Percentiles rank a stretch among this genome's conserved stretches.
Conservation (phyloP, 2,329 filamentous ascomycete genomes). For the Boeremia exigua region DNA sequence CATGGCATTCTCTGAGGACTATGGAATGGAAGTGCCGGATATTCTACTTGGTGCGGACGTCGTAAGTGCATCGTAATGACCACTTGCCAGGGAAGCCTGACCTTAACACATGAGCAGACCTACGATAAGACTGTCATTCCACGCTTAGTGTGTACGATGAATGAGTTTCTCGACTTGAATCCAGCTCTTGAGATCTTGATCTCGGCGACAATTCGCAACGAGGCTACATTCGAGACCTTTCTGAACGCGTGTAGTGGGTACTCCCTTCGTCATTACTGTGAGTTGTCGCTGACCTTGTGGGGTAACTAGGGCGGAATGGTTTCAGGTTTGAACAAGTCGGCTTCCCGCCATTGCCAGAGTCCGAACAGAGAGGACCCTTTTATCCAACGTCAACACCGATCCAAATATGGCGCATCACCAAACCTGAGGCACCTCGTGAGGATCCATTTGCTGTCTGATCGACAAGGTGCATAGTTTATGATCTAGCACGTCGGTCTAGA, state of each 20-base stretch:
- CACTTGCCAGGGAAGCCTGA: conserved; percentile 14
- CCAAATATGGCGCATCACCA: conserved; percentile 59
- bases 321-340: conserved; percentile 43
- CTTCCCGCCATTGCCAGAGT: conserved; percentile 39
- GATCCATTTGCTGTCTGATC: conserved; percentile 39
- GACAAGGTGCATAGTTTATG: conserved; percentile 1
- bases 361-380: conserved; percentile 66
- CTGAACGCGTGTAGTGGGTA: conserved; percentile 62
- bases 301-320: conserved; percentile 45
- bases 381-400: conserved; percentile 67
- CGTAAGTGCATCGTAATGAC: conserved; percentile 46
- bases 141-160: conserved; percentile 68
- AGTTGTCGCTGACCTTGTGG: conserved; percentile 46
- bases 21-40: conserved; percentile 58
- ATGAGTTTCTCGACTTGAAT: conserved; percentile 65
- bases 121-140: conserved; percentile 72
- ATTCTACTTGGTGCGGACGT: conserved; percentile 78
- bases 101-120: conserved; percentile 55
- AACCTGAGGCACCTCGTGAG: conserved; percentile 19
- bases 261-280: conserved; percentile 38
- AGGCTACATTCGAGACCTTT: conserved; percentile 71
- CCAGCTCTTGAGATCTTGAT: conserved; percentile 67
- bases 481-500: conserved; percentile 28
- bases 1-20: conserved; percentile 63
- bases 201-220: conserved; percentile 73